Evolutionary conservation across 768 basidiomycete species (phyloP).

Genomic region (Trametes sanguinea): DNA sequence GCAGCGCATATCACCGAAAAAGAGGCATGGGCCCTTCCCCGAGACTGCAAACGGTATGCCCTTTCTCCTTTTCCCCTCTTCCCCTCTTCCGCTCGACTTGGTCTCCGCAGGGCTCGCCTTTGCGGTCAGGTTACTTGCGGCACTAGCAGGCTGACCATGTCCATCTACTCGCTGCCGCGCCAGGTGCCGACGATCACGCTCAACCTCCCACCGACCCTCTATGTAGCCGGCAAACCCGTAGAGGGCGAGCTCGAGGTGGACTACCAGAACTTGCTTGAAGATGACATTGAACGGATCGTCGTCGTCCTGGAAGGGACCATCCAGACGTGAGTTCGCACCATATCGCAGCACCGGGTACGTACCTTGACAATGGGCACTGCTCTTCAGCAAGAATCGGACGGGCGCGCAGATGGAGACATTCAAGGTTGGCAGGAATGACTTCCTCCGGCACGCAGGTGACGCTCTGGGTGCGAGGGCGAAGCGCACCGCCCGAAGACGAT

Average conservation of each 20-base stretch:
- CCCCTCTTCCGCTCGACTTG: background rate
- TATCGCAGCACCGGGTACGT: background rate
- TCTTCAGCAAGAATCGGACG: constrained; percentile 6
- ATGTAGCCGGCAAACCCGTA: constrained; percentile 21
- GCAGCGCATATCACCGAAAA: background rate
- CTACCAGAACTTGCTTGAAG: constrained; percentile 16
- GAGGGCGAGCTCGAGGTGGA: constrained; percentile 25
- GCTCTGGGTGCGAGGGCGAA: constrained; percentile 20
- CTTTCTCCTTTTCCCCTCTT: background rate
- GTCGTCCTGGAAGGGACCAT: constrained; percentile 26
- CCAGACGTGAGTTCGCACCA: constrained; percentile 21
- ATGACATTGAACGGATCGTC: constrained; percentile 26
- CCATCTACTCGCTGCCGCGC: constrained; percentile 12
- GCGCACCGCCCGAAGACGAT: constrained; percentile 17
- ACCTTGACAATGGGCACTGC: background rate
- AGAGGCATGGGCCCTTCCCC: background rate
- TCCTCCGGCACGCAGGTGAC: constrained; percentile 18
- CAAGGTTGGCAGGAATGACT: constrained; percentile 11
- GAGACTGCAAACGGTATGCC: constrained; percentile 6
- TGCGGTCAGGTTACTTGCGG: background rate
- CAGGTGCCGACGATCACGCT: constrained; percentile 19
- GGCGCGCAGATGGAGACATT: background rate
- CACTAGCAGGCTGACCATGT: constrained; percentile 8
- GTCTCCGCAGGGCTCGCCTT: background rate
- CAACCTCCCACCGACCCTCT: constrained; percentile 15